A percentile compares a stretch with the other conserved stretches of the same genome.
Evolutionary conservation across 108 stramenopile species (phyloP).

Genomic region (Cyclotella choctawhatcheeana): DNA sequence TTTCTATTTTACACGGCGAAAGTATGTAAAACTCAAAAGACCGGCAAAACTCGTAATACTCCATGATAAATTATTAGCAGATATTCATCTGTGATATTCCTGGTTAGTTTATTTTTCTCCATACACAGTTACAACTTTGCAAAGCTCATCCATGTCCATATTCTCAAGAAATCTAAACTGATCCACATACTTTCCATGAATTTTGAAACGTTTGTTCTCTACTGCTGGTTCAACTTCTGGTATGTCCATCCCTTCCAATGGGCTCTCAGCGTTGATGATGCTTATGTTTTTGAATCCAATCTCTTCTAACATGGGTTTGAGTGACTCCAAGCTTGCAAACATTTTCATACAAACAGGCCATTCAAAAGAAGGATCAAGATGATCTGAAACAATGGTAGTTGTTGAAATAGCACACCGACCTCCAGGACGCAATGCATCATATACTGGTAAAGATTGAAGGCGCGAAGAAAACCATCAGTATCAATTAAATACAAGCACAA

Average conservation of each 20-base stretch:
- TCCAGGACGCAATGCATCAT: conserved; percentile 40
- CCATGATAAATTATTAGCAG: no score
- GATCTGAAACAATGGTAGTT: conserved; percentile 57
- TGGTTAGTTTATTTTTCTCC: no score
- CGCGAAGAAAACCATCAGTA: no score
- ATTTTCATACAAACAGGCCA: conserved; percentile 84
- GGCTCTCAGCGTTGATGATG: conserved; percentile 63
- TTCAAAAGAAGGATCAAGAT: conserved; percentile 59
- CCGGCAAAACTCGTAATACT: no score
- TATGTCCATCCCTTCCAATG: conserved; percentile 65
- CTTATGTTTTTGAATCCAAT: conserved; percentile 66
- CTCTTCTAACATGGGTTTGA: conserved; percentile 68
- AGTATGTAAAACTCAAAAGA: no score
- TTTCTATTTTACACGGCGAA: no score
- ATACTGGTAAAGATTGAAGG: conserved; percentile 12
- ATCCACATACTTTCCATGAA: conserved; percentile 67
- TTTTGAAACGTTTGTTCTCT: conserved; percentile 48
- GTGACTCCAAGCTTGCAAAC: conserved; percentile 63
- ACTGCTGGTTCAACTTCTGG: conserved; percentile 45
- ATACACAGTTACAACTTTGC: conserved; percentile 71
- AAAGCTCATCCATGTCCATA: conserved; percentile 77
- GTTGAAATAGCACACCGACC: conserved; percentile 57
- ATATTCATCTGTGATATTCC: no score
- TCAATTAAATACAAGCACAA: no score
- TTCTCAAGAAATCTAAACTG: conserved; percentile 61